phyloP scores from a whole-genome alignment of 768 basidiomycete genomes.

The Crucibulum laeve region DNA sequence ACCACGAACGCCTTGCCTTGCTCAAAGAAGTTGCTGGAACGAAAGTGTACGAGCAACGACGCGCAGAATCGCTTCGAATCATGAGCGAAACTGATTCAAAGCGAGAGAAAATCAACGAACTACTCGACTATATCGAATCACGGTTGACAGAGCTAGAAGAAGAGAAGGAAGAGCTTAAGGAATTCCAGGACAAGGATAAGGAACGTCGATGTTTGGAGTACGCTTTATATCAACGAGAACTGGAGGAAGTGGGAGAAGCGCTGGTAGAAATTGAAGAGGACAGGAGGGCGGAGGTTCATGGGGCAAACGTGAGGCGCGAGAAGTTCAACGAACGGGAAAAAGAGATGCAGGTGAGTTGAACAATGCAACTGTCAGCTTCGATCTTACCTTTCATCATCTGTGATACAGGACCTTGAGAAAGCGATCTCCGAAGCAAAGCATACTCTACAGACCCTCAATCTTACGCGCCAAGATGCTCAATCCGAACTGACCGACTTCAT shows the following conservation, averaged over 20 bases:
- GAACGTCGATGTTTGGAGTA: conserved; percentile 94
- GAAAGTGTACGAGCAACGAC: conserved; percentile 94
- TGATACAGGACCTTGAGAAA: conserved; percentile 65
- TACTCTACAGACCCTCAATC: conserved; percentile 59
- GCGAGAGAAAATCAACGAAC: conserved; percentile 84
- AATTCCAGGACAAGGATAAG: conserved; percentile 94
- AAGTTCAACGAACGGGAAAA: conserved; percentile 83
- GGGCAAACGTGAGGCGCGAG: conserved; percentile 76
- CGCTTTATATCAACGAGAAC: conserved; percentile 85
- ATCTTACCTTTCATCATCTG: conserved; percentile 2
- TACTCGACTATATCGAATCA: conserved; percentile 88
- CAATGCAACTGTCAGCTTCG: not conserved
- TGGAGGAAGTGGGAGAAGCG: conserved; percentile 83
- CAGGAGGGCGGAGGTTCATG: conserved; percentile 75
- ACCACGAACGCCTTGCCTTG: conserved; percentile 88
- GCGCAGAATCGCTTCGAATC: conserved; percentile 88
- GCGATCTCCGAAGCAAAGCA: conserved; percentile 69
- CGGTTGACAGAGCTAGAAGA: conserved; percentile 90
- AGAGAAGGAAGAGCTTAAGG: conserved; percentile 96
- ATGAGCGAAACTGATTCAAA: conserved; percentile 97
- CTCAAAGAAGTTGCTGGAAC: conserved; percentile 98
- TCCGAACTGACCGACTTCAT: conserved; percentile 85
- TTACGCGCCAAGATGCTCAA: conserved; percentile 73
- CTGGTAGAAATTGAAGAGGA: conserved; percentile 86
- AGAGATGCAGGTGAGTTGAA: conserved; percentile 65